Evolutionary conservation across 805 yeast genomes (phyloP).

Genomic region (Danielozyma ontarioensis): DNA sequence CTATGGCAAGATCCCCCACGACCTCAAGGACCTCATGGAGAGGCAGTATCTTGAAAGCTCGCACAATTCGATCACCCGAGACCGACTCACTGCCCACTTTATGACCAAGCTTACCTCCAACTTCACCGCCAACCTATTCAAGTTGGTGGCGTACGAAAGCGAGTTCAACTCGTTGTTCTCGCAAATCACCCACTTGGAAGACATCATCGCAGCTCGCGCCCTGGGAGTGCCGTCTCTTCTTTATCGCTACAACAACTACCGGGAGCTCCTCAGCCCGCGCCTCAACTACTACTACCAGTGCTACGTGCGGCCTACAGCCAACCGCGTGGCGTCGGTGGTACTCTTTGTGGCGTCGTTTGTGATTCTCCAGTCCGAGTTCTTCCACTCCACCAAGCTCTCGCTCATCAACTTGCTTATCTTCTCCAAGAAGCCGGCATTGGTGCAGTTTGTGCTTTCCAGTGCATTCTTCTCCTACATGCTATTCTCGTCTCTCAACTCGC

Average conservation of each 20-base stretch:
- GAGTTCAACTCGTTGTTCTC: slow-evolving; percentile 50
- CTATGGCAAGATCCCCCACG: slow-evolving; percentile 38
- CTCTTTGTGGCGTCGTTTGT: slow-evolving; percentile 44
- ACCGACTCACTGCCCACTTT: slow-evolving; percentile 35
- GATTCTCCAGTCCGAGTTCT: slow-evolving; percentile 67
- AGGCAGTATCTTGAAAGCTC: slow-evolving; percentile 17
- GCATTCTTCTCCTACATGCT: slow-evolving; percentile 60
- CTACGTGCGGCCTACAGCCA: slow-evolving; percentile 41
- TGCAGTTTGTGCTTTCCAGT: slow-evolving; percentile 34
- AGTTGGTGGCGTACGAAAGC: slow-evolving; percentile 49
- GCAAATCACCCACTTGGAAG: slow-evolving; percentile 52
- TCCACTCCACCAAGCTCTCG: slow-evolving; percentile 65
- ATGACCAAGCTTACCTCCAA: slow-evolving; percentile 48
- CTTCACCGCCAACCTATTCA: slow-evolving; percentile 48
- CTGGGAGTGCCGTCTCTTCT: slow-evolving; percentile 6
- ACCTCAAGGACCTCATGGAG: slow-evolving; percentile 27
- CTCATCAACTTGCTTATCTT: slow-evolving; percentile 48
- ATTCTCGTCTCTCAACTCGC: slow-evolving; percentile 56
- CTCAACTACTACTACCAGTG: slow-evolving; percentile 37
- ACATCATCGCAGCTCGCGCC: slow-evolving; percentile 41
- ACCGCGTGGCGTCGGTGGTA: slow-evolving; percentile 38
- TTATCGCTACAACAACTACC: slow-evolving; percentile 11
- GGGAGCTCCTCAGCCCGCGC: slow-evolving; percentile 30
- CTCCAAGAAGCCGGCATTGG: slow-evolving; percentile 9
- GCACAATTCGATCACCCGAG: slow-evolving; percentile 17